Conservation (phyloP, 345 rosid species). For the Dimocarpus longan region DNA sequence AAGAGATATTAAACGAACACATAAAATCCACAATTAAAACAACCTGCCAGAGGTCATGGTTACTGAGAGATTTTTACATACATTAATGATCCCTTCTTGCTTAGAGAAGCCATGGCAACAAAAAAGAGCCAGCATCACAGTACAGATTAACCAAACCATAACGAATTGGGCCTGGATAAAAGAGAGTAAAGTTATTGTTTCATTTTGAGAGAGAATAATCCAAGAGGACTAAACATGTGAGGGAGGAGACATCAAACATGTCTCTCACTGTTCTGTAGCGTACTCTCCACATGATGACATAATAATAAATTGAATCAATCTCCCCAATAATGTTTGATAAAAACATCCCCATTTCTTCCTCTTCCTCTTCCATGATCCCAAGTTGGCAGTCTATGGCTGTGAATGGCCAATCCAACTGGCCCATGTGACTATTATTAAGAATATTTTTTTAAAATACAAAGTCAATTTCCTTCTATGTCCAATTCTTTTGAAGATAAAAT, state of each 20-base stretch:
- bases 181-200: neutral
- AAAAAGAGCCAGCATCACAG: no score
- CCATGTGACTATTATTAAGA: conserved; percentile 31
- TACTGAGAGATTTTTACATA: no score
- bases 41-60: no score
- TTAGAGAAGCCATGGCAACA: no score
- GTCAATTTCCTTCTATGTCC: conserved; percentile 1
- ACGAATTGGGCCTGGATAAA: no score
- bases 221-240: conserved; percentile 9
- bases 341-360: neutral
- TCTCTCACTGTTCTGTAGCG: neutral
- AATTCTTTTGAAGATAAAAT: neutral
- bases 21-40: no score
- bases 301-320: neutral
- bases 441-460: neutral
- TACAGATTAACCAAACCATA: no score
- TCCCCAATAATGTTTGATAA: neutral
- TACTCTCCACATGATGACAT: conserved; percentile 14
- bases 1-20: no score
- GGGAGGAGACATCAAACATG: conserved; percentile 9
- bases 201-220: neutral
- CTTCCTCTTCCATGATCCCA: neutral
- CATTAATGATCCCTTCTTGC: no score
- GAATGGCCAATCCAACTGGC: conserved; percentile 22
- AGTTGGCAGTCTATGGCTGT: neutral